These are phyloP conservation scores for Penicillium fuscoglaucum DNA, from an alignment of 2,329 filamentous ascomycete species.

Conservation along the genomic window DNA sequence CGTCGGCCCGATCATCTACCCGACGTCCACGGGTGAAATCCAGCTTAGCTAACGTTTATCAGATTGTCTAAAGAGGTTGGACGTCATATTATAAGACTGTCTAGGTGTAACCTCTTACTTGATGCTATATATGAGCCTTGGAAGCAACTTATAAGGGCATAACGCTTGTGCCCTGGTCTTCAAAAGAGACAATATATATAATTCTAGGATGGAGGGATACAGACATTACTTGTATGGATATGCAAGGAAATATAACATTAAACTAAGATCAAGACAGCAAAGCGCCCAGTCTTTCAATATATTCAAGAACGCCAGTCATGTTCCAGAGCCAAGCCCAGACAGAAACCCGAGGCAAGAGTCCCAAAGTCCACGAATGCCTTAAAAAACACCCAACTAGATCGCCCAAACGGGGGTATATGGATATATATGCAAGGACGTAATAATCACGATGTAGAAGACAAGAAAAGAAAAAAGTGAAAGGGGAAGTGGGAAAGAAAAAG, in stretches of 20 bases:
- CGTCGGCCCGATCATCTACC: constrained; percentile 24
- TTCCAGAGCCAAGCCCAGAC: constrained; percentile 7
- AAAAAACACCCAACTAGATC: constrained; percentile 29
- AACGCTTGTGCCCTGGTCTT: neutral
- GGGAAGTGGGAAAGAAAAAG: constrained; percentile 1
- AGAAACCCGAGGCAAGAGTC: constrained; percentile 6
- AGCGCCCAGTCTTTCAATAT: constrained; percentile 18
- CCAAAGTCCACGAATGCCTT: constrained; percentile 21
- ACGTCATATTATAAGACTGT: neutral
- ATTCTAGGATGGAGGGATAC: neutral
- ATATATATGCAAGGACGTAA: constrained; percentile 25
- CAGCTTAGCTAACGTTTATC: constrained; percentile 5
- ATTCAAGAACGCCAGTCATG: constrained; percentile 20
- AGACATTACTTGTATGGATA: neutral
- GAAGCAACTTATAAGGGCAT: neutral
- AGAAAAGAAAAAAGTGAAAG: constrained; percentile 5
- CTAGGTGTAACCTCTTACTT: neutral
- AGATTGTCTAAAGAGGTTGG: neutral
- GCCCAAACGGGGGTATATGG: constrained; percentile 26
- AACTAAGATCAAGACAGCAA: constrained; percentile 1
- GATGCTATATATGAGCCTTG: neutral
- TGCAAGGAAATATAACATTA: constrained; percentile 3
- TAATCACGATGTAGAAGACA: constrained; percentile 18
- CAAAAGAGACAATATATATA: neutral
- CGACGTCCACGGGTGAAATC: neutral